Base-by-base conservation (phyloP, 176 grass and related monocot genomes). In the Musa schizocarpa region DNA sequence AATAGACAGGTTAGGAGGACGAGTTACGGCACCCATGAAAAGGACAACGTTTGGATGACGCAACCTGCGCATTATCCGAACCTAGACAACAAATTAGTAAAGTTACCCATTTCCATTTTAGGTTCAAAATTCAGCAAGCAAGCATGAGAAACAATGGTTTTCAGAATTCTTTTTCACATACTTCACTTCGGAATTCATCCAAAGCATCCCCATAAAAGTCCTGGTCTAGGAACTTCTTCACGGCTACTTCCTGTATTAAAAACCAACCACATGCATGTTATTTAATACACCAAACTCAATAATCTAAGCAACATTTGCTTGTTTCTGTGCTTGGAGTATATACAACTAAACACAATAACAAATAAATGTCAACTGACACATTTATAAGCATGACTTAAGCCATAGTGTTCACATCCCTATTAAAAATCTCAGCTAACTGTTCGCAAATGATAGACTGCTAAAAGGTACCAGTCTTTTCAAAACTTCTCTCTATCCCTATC, bases 171-270 rank as follows among this genome's bases (percentile, higher is more conserved):
- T 76, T 77, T 43, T 43, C 4, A 84, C 88, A 73, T 89, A 99
- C 95, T 87, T 99, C 95, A 81, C 95, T 99, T 74, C 90, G 85
- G 69, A 99, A 99, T 59, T 99, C 91, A 88, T 94, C 95, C 74
- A 99, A 85, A 78, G 95, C 88, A 84, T 89, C 95, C 34, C 95
- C 95, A 86, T 99, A 99, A 73, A 99, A 99, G 69, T 99, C 95
- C 81, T 99, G 95, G 72, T 99, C 95, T 80, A 99, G 90, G 78
- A 99, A 99, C 79, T 99, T 99, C 83, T 99, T 99, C 50, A 99
- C 95, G 77, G 95, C 95, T 65, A 99, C 95, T 91, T 99, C 95
- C 95, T 99, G 91, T 76, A 43, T 43, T 43, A 73, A 79, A 81
- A 23, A 50, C 73, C 54, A 81, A 86, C 11, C 21, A 77, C 54